A percentile compares a stretch with the other conserved stretches of the same genome.
These are phyloP conservation scores for Exophiala oligosperma DNA, from an alignment of 2,329 filamentous ascomycete species.

Conservation along the genomic window DNA sequence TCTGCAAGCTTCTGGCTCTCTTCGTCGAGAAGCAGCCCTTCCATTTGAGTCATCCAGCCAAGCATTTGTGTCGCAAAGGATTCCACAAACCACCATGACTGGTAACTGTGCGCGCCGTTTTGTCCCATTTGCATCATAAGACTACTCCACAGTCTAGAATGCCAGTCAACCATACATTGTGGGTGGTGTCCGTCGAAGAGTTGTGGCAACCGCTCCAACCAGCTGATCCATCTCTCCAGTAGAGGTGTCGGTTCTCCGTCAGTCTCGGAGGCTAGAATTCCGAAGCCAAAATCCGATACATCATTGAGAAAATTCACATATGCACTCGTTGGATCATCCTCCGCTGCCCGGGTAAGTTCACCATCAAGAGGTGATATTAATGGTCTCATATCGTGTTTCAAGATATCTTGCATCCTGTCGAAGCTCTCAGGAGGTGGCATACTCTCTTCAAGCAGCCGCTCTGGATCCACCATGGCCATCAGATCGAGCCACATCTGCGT, in stretches of 20 bases:
- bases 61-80: slow-evolving; percentile 30
- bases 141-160: slow-evolving; percentile 45
- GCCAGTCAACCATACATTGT: slow-evolving; percentile 46
- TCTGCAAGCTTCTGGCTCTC: slow-evolving; percentile 25
- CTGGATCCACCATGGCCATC: slow-evolving; percentile 62
- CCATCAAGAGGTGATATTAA: slow-evolving; percentile 42
- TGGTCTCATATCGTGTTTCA: slow-evolving; percentile 46
- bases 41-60: slow-evolving; percentile 30
- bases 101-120: slow-evolving; percentile 47
- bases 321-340: slow-evolving; percentile 36
- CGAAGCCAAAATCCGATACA: slow-evolving; percentile 2
- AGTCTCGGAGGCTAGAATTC: slow-evolving; percentile 12
- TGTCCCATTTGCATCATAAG: slow-evolving; percentile 46
- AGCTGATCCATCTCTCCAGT: slow-evolving; percentile 46
- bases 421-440: slow-evolving; percentile 56
- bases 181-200: slow-evolving; percentile 43
- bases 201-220: slow-evolving; percentile 42
- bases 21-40: slow-evolving; percentile 27
- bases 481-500: slow-evolving; percentile 96
- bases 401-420: slow-evolving; percentile 34
- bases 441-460: slow-evolving; percentile 58
- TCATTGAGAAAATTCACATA: slow-evolving; percentile 28
- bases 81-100: slow-evolving; percentile 45
- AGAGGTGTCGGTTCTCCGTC: slow-evolving; percentile 15
- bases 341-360: slow-evolving; percentile 27